Evolutionary conservation across 345 rosid genomes (phyloP), one percentile per base, ranked within the genome.

Genomic region (Dimocarpus longan): DNA sequence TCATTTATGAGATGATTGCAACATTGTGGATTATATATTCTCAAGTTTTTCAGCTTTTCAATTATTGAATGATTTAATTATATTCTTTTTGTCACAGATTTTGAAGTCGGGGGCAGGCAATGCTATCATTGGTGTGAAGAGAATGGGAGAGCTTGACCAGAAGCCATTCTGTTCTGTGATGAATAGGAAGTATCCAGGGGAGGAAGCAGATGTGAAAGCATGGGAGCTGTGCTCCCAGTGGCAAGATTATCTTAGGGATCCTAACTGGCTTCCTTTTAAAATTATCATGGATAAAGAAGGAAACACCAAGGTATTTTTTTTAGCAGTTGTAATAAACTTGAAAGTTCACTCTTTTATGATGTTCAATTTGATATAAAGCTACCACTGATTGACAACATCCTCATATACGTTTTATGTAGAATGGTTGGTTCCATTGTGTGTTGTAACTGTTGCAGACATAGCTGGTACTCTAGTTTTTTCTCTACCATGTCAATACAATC

Each of bases 81-180:
- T 74, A 26, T 73, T 50, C 71, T 75, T n/a, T 15, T 81, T 80
- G 76, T 18, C 79, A 65, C 82, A 85, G 91, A 64, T 48, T 48
- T 19, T 86, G 40, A 74, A 56, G 59, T 71, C 76, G 6, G 39
- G 26, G 37, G 40, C 10, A 9, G 6, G 57, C 5, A 10, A 62
- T 11, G 52, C 87, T 66, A 10, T 26, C 8, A 84, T 90, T 7
- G 79, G 87, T 40, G 81, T 91, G 16, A 91, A 87, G 84, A 86
- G 80, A 70, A 87, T 92, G 91, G 95, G 92, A 12, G 90, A 84
- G 15, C 83, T 91, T 68, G 84, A 87, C 68, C 39, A 22, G 9
- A 81, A 72, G 43, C 86, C 87, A 28, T 89, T 92, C 73, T 52
- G n/a, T 13, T 5, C 5, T 9, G 90, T 79, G 73, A 78, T 81